A percentile compares a stretch with the other conserved stretches of the same genome.
These are phyloP conservation scores for Tetrapisispora phaffii DNA, from an alignment of 805 yeast species.

Conservation along the genomic window DNA sequence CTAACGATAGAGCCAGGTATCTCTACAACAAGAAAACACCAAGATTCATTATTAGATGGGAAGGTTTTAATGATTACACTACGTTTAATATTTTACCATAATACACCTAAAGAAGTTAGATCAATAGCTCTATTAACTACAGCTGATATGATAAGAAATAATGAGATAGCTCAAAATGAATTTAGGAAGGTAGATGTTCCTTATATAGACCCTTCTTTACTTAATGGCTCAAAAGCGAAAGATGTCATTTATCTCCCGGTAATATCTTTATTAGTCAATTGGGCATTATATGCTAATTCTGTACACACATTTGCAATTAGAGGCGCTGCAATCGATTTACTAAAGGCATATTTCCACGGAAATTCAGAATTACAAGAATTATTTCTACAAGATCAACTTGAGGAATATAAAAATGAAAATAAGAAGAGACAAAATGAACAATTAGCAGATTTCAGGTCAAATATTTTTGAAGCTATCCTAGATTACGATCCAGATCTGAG, in stretches of 20 bases:
- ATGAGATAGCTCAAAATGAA: slow-evolving; percentile 54
- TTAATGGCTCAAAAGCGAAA: slow-evolving; percentile 19
- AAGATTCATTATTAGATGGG: slow-evolving; percentile 46
- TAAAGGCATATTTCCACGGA: slow-evolving; percentile 58
- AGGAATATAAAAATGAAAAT: slow-evolving; percentile 23
- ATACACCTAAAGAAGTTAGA: slow-evolving; percentile 57
- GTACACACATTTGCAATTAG: slow-evolving; percentile 79
- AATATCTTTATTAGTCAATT: slow-evolving; percentile 60
- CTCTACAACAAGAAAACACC: slow-evolving; percentile 52
- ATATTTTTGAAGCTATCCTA: slow-evolving; percentile 59
- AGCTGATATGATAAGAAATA: slow-evolving; percentile 65
- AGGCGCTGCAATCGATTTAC: slow-evolving; percentile 54
- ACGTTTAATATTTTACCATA: slow-evolving; percentile 57
- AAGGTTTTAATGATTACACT: slow-evolving; percentile 59
- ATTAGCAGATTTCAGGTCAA: slow-evolving; percentile 22
- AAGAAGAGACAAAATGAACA: slow-evolving; percentile 24
- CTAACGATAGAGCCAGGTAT: slow-evolving; percentile 66
- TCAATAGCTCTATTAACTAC: slow-evolving; percentile 61
- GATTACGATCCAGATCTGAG: slow-evolving; percentile 65
- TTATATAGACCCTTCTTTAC: slow-evolving; percentile 65
- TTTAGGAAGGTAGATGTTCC: slow-evolving; percentile 87
- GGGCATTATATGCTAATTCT: slow-evolving; percentile 74
- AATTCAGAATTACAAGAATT: slow-evolving; percentile 52
- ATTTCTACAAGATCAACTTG: slow-evolving; percentile 60
- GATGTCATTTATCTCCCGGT: slow-evolving; percentile 46